Percentiles rank a stretch among this genome's conserved stretches.
These are phyloP conservation scores for Euphorbia pulcherrima DNA, from an alignment of 345 rosid species.

Conservation along the genomic window DNA sequence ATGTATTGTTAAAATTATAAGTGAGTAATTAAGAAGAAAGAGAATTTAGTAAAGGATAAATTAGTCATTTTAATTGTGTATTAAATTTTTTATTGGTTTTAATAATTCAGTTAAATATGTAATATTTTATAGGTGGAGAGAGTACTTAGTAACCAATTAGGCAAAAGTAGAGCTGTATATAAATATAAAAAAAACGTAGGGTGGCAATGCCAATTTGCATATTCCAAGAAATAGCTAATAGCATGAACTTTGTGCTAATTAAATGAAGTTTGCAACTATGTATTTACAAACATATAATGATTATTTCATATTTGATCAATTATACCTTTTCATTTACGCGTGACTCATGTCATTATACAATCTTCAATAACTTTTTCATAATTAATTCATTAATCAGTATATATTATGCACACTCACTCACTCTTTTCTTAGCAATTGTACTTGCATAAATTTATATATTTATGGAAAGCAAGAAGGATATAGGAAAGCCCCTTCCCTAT, in stretches of 20 bases:
- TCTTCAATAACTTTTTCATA: slow-evolving; percentile 16
- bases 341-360: slow-evolving; percentile 25
- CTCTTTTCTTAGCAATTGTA: slow-evolving; percentile 25
- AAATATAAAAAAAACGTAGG: too few relatives aligned
- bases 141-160: too few relatives aligned
- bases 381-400: slow-evolving; percentile 5
- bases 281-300: too few relatives aligned
- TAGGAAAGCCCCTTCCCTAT: slow-evolving; percentile 19
- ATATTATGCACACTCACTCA: neutral
- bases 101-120: too few relatives aligned
- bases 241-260: slow-evolving; percentile 23
- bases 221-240: neutral
- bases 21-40: too few relatives aligned
- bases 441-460: neutral
- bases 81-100: too few relatives aligned
- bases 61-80: too few relatives aligned
- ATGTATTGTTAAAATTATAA: too few relatives aligned
- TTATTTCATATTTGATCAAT: slow-evolving; percentile 30
- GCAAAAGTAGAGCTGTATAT: too few relatives aligned
- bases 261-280: slow-evolving; percentile 25
- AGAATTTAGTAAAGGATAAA: too few relatives aligned
- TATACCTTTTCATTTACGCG: slow-evolving; percentile 33
- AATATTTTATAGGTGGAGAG: too few relatives aligned
- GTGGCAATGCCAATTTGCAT: too few relatives aligned
- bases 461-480: slow-evolving; percentile 1